These are phyloP conservation scores for Penicillium sp. DNA, from an alignment of 2,329 filamentous ascomycete species.

Conservation along the genomic window DNA sequence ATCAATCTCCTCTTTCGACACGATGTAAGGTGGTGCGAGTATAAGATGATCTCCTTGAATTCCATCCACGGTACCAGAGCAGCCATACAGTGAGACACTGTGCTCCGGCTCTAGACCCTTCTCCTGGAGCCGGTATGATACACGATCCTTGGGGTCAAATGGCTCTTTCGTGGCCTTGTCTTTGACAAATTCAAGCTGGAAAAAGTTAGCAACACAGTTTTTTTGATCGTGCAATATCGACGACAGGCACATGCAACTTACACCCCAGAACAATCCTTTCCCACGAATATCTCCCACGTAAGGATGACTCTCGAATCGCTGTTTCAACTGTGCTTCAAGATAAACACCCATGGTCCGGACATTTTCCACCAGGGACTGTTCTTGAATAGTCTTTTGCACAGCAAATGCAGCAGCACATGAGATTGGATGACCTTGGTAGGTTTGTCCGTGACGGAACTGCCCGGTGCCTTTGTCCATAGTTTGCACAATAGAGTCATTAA, in stretches of 20 bases:
- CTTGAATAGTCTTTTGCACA: conserved; percentile 58
- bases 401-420: conserved; percentile 60
- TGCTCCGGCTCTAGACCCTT: conserved; percentile 45
- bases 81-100: conserved; percentile 62
- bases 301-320: conserved; percentile 45
- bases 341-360: conserved; percentile 53
- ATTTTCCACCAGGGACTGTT: conserved; percentile 59
- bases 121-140: conserved; percentile 53
- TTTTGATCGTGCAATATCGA: background rate
- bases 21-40: conserved; percentile 66
- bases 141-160: conserved; percentile 46
- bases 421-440: conserved; percentile 60
- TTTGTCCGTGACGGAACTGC: conserved; percentile 57
- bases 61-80: conserved; percentile 59
- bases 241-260: conserved; percentile 36
- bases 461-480: conserved; percentile 48
- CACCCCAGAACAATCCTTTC: conserved; percentile 58
- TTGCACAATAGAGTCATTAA: conserved; percentile 50
- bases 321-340: conserved; percentile 44
- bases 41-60: conserved; percentile 66
- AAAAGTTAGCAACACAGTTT: background rate
- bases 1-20: conserved; percentile 57
- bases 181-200: conserved; percentile 56
- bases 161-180: conserved; percentile 55
- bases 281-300: conserved; percentile 60